Percentiles rank a stretch among this genome's conserved stretches.
Evolutionary conservation across 805 yeast genomes (phyloP).

Genomic region (Barnettozyma salicaria): DNA sequence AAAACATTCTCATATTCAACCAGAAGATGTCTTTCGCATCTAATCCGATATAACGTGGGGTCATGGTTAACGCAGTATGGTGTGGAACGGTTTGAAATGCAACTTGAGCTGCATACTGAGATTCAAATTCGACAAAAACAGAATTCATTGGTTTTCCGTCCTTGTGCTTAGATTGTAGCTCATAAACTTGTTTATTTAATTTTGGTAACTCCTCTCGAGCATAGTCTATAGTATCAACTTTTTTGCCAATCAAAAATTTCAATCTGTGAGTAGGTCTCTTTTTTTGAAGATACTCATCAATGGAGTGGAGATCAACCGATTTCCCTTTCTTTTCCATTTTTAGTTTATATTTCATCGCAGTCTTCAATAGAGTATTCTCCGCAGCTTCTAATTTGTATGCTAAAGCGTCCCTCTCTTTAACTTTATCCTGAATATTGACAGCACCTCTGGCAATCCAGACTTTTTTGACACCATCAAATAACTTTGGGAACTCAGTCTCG

Average conservation of each 20-base stretch:
- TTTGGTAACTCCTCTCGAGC: conserved; percentile 52
- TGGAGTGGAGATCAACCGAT: conserved; percentile 36
- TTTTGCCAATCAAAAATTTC: conserved; percentile 43
- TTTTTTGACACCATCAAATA: conserved; percentile 77
- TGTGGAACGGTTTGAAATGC: conserved; percentile 60
- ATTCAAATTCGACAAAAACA: conserved; percentile 71
- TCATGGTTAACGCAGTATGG: conserved; percentile 59
- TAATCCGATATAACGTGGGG: conserved; percentile 55
- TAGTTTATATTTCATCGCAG: conserved; percentile 56
- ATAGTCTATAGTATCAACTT: conserved; percentile 56
- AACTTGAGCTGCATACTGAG: conserved; percentile 68
- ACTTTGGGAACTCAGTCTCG: conserved; percentile 63
- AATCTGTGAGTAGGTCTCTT: conserved; percentile 58
- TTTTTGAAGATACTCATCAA: conserved; percentile 50
- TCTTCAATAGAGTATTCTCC: conserved; percentile 48
- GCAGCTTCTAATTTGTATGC: conserved; percentile 64
- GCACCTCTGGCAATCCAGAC: conserved; percentile 74
- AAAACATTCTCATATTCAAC: conserved; percentile 68
- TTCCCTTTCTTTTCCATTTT: conserved; percentile 65
- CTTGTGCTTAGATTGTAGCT: conserved; percentile 46
- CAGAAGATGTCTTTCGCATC: conserved; percentile 61
- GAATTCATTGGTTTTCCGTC: conserved; percentile 64
- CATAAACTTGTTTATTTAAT: conserved; percentile 49
- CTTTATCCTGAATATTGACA: conserved; percentile 46
- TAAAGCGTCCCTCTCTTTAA: conserved; percentile 51